A percentile compares a stretch with the other conserved stretches of the same genome.
phyloP scores from a whole-genome alignment of 805 yeast species.

The Zygosaccharomyces kombuchaensis region DNA sequence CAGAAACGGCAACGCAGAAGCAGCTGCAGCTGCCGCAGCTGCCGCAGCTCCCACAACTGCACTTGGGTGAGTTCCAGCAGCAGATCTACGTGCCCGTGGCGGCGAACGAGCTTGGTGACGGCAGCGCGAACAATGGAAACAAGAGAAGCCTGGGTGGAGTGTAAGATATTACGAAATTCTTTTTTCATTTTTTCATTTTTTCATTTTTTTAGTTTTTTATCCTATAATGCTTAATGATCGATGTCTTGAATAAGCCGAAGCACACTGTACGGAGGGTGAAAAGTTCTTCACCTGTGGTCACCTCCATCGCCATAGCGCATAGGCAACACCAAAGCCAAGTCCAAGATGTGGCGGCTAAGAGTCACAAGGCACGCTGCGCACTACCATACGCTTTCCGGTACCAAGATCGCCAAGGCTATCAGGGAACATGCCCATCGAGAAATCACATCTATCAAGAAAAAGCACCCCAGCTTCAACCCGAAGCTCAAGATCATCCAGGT shows the following conservation, averaged over 20 bases:
- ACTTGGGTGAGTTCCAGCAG: slow-evolving; percentile 5
- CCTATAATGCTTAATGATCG: too few relatives aligned
- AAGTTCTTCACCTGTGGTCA: too few relatives aligned
- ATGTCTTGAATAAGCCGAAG: too few relatives aligned
- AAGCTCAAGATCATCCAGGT: slow-evolving; percentile 68
- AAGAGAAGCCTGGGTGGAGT: slow-evolving; percentile 1
- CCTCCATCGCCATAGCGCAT: too few relatives aligned
- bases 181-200: not conserved
- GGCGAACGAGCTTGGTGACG: slow-evolving; percentile 1
- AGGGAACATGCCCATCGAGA: slow-evolving; percentile 41
- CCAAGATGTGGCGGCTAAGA: not conserved
- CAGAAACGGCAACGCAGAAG: slow-evolving; percentile 12
- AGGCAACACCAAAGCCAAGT: too few relatives aligned
- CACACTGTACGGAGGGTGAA: too few relatives aligned
- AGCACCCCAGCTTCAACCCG: slow-evolving; percentile 57
- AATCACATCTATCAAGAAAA: slow-evolving; percentile 31
- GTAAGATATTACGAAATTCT: not conserved
- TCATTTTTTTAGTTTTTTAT: too few relatives aligned
- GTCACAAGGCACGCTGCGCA: not conserved
- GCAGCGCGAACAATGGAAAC: not conserved
- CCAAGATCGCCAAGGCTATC: slow-evolving; percentile 41
- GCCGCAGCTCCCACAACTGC: slow-evolving; percentile 67
- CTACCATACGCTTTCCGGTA: slow-evolving; percentile 44
- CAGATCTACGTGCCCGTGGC: slow-evolving; percentile 13
- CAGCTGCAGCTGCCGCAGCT: slow-evolving; percentile 79